Percentiles rank a stretch among this genome's conserved stretches.
phyloP scores from a whole-genome alignment of 805 yeast genomes.

The Yarrowia sp. region DNA sequence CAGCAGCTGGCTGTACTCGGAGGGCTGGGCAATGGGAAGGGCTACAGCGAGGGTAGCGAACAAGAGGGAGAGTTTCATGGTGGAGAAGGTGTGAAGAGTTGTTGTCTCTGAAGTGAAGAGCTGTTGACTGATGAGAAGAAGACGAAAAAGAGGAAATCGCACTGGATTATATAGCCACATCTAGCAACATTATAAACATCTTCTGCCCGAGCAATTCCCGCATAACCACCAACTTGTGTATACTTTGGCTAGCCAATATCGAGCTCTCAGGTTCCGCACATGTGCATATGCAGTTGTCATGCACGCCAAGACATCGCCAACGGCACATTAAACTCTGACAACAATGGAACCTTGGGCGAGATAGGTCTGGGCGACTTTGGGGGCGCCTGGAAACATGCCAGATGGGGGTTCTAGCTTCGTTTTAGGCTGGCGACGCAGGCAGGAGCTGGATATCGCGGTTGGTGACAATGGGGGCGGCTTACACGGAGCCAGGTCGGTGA shows the following conservation, averaged over 20 bases:
- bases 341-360: conserved; percentile 2
- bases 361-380: too few species aligned
- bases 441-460: neutral
- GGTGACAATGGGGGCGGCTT: too few species aligned
- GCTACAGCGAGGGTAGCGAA: conserved; percentile 15
- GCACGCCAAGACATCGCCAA: conserved; percentile 21
- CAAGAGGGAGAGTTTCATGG: conserved; percentile 43
- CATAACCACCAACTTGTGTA: too few species aligned
- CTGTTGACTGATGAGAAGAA: conserved; percentile 2
- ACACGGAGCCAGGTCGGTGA: too few species aligned
- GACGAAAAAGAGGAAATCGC: too few species aligned
- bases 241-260: too few species aligned
- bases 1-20: conserved; percentile 28
- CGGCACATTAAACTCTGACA: neutral
- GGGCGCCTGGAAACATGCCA: too few species aligned
- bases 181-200: too few species aligned
- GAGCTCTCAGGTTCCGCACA: neutral
- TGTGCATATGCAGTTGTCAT: neutral
- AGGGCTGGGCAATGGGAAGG: conserved; percentile 6
- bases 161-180: too few species aligned
- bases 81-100: neutral
- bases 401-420: neutral
- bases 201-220: neutral
- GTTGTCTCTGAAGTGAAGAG: conserved; percentile 1
- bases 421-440: neutral